Evolutionary conservation across 768 basidiomycete species (phyloP).

Genomic region (Tulasnella sp.): DNA sequence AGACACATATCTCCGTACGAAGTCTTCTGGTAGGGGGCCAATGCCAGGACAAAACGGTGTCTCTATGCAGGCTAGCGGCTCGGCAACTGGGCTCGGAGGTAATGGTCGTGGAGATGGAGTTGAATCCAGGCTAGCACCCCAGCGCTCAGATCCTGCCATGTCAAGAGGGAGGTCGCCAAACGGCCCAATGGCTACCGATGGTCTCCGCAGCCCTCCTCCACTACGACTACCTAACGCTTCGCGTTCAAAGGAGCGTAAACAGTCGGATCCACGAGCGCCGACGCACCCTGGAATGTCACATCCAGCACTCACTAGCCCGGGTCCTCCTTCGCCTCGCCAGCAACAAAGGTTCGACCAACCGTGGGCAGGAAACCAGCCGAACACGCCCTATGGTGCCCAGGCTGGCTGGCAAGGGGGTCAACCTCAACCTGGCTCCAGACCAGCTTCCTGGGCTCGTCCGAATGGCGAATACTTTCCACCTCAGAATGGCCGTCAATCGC

Average conservation of each 20-base stretch:
- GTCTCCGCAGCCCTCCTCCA: conserved; percentile 20
- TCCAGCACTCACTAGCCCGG: conserved; percentile 7
- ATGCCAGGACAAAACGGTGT: conserved; percentile 9
- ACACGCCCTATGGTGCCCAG: conserved; percentile 7
- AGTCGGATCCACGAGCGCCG: conserved; percentile 12
- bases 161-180: conserved; percentile 27
- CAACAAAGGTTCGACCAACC: conserved; percentile 19
- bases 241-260: conserved; percentile 22
- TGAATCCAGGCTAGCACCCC: conserved; percentile 15
- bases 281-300: conserved; percentile 20
- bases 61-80: background rate
- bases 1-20: conserved; percentile 65
- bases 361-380: conserved; percentile 8
- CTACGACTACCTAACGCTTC: conserved; percentile 9
- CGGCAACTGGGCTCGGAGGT: background rate
- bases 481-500: conserved; percentile 27
- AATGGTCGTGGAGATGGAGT: conserved; percentile 27
- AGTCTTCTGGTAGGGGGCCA: conserved; percentile 22
- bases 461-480: conserved; percentile 28
- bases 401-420: background rate
- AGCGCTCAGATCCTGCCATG: conserved; percentile 30
- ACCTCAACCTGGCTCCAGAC: conserved; percentile 19
- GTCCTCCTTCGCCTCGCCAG: conserved; percentile 23
- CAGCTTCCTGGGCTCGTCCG: conserved; percentile 19
- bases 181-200: conserved; percentile 3